A percentile compares a stretch with the other conserved stretches of the same genome.
phyloP scores from a whole-genome alignment of 805 yeast genomes.

The Komagataella populi region DNA sequence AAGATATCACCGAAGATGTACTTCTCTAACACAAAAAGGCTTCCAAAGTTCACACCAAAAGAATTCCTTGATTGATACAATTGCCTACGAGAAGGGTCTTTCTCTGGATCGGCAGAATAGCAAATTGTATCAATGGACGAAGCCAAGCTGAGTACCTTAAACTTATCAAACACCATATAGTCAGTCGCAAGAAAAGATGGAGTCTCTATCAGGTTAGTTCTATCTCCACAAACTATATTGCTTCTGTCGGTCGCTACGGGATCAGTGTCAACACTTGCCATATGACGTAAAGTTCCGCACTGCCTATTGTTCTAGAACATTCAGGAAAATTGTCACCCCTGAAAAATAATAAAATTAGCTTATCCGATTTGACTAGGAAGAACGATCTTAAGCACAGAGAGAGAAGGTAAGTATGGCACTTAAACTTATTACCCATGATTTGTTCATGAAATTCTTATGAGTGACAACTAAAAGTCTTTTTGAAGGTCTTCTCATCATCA shows the following conservation, averaged over 20 bases:
- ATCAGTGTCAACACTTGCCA: neutral
- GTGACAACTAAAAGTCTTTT: neutral
- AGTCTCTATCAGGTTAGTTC: too few species aligned
- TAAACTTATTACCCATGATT: too few species aligned
- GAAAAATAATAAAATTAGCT: neutral
- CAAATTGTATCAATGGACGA: constrained; percentile 3
- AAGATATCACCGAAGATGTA: constrained; percentile 62
- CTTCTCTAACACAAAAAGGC: constrained; percentile 66
- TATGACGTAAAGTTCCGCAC: neutral
- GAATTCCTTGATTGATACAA: constrained; percentile 50
- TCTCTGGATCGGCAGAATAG: constrained; percentile 24
- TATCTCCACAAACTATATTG: neutral
- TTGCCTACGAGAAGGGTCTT: constrained; percentile 23
- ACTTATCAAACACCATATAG: neutral
- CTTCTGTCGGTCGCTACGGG: neutral
- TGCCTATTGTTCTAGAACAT: neutral
- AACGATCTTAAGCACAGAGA: too few species aligned
- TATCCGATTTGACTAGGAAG: neutral
- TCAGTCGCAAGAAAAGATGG: neutral
- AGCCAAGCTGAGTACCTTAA: neutral
- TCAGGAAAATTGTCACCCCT: neutral
- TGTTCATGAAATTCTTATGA: neutral
- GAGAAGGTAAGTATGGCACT: neutral
- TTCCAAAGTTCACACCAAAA: constrained; percentile 80
- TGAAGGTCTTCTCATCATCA: neutral